Conservation (phyloP, 495 filamentous ascomycete genomes). For the Penicillium herquei region DNA sequence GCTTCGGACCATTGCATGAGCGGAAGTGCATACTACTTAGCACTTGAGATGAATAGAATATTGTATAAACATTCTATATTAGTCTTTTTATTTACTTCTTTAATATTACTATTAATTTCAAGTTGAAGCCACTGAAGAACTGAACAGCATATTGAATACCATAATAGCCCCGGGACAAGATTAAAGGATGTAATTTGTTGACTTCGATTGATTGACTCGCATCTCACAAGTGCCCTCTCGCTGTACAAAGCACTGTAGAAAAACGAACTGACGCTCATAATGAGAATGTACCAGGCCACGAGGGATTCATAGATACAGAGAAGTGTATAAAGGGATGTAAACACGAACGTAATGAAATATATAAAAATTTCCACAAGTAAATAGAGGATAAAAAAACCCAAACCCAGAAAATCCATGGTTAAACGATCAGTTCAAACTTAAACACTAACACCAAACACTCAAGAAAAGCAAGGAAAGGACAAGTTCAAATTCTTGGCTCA, state of each 20-base stretch:
- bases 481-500: background rate
- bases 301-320: constrained; percentile 27
- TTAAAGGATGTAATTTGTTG: background rate
- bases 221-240: constrained; percentile 20
- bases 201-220: constrained; percentile 17
- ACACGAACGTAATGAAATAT: background rate
- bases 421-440: background rate
- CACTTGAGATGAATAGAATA: too few species aligned
- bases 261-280: constrained; percentile 16
- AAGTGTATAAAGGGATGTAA: constrained; percentile 7
- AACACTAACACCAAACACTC: background rate
- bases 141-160: too few species aligned
- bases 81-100: too few species aligned
- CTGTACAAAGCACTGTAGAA: constrained; percentile 22
- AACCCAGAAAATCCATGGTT: background rate
- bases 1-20: too few species aligned
- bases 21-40: too few species aligned
- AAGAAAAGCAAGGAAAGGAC: background rate
- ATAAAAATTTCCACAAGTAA: background rate
- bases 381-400: background rate
- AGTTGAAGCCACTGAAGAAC: too few species aligned
- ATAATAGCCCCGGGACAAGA: too few species aligned
- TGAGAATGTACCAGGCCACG: constrained; percentile 10
- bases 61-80: too few species aligned
- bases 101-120: too few species aligned